Conservation (phyloP, 345 rosid genomes). For the Combretum micranthum region DNA sequence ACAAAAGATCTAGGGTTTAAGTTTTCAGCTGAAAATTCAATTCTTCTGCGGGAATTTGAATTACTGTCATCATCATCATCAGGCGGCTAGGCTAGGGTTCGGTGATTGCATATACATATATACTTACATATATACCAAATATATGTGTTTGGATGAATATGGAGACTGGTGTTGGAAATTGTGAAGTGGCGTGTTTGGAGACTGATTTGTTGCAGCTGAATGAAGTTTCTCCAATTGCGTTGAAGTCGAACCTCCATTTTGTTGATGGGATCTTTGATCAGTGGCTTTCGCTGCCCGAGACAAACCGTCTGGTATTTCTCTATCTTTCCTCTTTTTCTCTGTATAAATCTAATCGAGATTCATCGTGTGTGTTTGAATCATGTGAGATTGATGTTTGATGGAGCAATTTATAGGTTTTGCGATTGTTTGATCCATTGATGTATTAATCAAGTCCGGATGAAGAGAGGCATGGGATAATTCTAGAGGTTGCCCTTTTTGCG, state of each 20-base stretch:
- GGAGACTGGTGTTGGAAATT: constrained; percentile 12
- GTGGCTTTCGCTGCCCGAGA: constrained; percentile 85
- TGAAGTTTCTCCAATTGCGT: constrained; percentile 48
- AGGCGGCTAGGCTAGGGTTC: too few relatives aligned
- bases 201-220: constrained; percentile 69
- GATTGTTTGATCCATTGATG: background rate
- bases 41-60: too few relatives aligned
- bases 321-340: background rate
- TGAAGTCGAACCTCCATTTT: constrained; percentile 41
- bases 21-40: background rate
- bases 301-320: constrained; percentile 45
- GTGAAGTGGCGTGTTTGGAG: constrained; percentile 37
- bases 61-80: too few relatives aligned
- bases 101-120: too few relatives aligned
- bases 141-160: constrained; percentile 5
- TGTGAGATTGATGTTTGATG: background rate
- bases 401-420: background rate
- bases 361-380: background rate
- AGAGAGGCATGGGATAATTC: too few relatives aligned
- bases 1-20: constrained; percentile 12
- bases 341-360: background rate
- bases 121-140: too few relatives aligned
- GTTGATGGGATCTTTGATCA: constrained; percentile 61
- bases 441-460: background rate
- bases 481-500: too few relatives aligned